Percentiles rank a stretch among this genome's conserved stretches.
Conservation (phyloP, 805 yeast species). For the Saturnispora halmiae region DNA sequence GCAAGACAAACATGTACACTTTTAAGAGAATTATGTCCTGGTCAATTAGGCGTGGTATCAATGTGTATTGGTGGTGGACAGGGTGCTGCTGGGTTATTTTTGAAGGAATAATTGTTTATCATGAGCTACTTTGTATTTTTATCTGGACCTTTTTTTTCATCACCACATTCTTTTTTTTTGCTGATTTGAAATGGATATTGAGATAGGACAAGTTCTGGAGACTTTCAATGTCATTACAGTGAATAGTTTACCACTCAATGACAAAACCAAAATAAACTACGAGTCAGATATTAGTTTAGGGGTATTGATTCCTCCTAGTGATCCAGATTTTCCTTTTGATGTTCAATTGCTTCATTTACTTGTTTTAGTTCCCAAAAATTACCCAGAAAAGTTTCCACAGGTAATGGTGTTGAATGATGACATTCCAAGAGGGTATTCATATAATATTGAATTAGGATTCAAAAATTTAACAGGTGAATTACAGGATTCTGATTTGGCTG, state of each 20-base stretch:
- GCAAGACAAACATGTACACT: slow-evolving; percentile 90
- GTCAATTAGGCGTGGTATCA: slow-evolving; percentile 82
- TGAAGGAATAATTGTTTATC: slow-evolving; percentile 51
- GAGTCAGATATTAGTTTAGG: slow-evolving; percentile 32
- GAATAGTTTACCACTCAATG: slow-evolving; percentile 22
- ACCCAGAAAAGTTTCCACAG: slow-evolving; percentile 44
- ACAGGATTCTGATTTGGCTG: slow-evolving; percentile 28
- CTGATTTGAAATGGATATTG: background rate
- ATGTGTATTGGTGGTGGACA: slow-evolving; percentile 99
- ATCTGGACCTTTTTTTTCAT: background rate
- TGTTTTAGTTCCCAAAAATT: slow-evolving; percentile 44
- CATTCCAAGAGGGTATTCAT: slow-evolving; percentile 59
- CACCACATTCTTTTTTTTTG: background rate
- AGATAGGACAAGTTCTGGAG: slow-evolving; percentile 4
- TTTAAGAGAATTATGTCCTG: slow-evolving; percentile 66
- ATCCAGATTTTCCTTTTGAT: slow-evolving; percentile 68
- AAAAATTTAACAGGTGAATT: slow-evolving; percentile 17
- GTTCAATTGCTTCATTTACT: slow-evolving; percentile 43
- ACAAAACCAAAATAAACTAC: slow-evolving; percentile 2
- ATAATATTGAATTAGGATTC: slow-evolving; percentile 62
- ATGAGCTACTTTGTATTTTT: background rate
- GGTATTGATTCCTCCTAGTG: slow-evolving; percentile 45
- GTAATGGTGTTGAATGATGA: slow-evolving; percentile 54
- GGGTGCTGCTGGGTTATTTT: slow-evolving; percentile 91
- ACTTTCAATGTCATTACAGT: slow-evolving; percentile 23